A percentile compares a stretch with the other conserved stretches of the same genome.
Evolutionary conservation across 179 eudicot genomes (phyloP).

Genomic region (Beta lomatogona): DNA sequence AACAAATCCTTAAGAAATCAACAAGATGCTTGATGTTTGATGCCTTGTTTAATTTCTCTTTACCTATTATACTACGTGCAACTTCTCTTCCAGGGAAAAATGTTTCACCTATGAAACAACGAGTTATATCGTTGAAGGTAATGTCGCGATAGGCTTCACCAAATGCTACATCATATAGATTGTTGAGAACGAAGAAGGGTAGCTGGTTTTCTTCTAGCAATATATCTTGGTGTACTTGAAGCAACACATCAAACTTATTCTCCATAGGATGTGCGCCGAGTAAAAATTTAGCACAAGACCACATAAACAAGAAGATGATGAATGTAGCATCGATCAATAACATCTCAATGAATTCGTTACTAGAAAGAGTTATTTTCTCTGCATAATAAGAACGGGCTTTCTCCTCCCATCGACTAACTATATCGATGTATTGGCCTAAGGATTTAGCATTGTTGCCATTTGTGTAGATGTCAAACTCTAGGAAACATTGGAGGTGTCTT

Average conservation of each 20-base stretch:
- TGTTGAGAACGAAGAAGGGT: constrained; percentile 26
- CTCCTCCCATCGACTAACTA: neutral
- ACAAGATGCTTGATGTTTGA: constrained; percentile 28
- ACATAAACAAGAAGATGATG: constrained; percentile 21
- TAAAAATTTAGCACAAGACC: neutral
- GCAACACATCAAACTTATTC: constrained; percentile 2
- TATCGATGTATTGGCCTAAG: constrained; percentile 11
- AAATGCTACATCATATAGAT: constrained; percentile 11
- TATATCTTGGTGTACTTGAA: constrained; percentile 16
- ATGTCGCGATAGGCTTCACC: neutral
- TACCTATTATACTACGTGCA: neutral
- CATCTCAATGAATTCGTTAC: constrained; percentile 18
- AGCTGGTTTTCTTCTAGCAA: constrained; percentile 27
- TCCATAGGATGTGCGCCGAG: neutral
- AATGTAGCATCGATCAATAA: constrained; percentile 34
- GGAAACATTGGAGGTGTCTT: constrained; percentile 19
- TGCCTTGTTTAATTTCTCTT: neutral
- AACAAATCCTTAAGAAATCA: constrained; percentile 26
- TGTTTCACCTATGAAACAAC: neutral
- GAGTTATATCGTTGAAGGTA: constrained; percentile 10
- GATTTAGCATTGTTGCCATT: neutral
- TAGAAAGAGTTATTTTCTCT: neutral
- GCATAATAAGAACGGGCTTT: neutral
- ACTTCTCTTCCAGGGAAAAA: constrained; percentile 7
- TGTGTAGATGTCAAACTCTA: neutral